Conservation (phyloP, 2,329 filamentous ascomycete genomes). For the Gliomastix tumulicola region DNA sequence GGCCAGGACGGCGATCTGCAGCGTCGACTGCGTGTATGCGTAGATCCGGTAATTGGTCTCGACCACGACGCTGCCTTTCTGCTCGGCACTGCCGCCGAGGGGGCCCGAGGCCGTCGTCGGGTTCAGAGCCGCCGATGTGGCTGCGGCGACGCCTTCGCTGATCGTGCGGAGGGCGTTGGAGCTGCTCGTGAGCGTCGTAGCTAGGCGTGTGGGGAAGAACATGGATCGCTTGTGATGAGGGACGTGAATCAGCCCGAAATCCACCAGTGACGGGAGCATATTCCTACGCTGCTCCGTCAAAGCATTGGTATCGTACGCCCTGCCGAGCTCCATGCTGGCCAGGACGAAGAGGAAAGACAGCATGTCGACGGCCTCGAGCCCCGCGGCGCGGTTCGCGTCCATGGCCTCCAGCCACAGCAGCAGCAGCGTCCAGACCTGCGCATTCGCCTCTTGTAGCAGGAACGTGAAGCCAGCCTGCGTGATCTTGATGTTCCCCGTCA, state of each 20-base stretch:
- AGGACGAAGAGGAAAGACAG: constrained; percentile 95
- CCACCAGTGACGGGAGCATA: constrained; percentile 84
- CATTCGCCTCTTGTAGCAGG: constrained; percentile 87
- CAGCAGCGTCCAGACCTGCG: constrained; percentile 92
- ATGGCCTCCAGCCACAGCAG: constrained; percentile 89
- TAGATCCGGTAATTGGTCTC: constrained; percentile 98
- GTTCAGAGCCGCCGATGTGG: constrained; percentile 39
- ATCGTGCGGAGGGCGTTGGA: constrained; percentile 63
- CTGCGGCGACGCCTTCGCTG: constrained; percentile 61
- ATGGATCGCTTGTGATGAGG: constrained; percentile 49
- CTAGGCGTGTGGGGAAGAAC: constrained; percentile 87
- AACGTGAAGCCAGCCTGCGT: constrained; percentile 94
- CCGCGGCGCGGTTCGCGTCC: constrained; percentile 47
- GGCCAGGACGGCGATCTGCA: constrained; percentile 89
- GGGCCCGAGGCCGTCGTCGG: constrained; percentile 12
- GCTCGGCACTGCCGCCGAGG: constrained; percentile 27
- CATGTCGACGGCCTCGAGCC: constrained; percentile 86
- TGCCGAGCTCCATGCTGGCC: constrained; percentile 84
- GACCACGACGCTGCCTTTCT: constrained; percentile 82
- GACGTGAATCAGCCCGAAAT: constrained; percentile 87
- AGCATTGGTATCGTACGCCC: constrained; percentile 81
- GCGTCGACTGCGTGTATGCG: constrained; percentile 87
- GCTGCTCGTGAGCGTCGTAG: constrained; percentile 80
- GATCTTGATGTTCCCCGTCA: constrained; percentile 66
- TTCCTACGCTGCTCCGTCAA: constrained; percentile 75